Percentiles rank a stretch among this genome's conserved stretches.
These are phyloP conservation scores for Annona cherimola DNA, from an alignment of 164 flowering plant species.

Conservation along the genomic window DNA sequence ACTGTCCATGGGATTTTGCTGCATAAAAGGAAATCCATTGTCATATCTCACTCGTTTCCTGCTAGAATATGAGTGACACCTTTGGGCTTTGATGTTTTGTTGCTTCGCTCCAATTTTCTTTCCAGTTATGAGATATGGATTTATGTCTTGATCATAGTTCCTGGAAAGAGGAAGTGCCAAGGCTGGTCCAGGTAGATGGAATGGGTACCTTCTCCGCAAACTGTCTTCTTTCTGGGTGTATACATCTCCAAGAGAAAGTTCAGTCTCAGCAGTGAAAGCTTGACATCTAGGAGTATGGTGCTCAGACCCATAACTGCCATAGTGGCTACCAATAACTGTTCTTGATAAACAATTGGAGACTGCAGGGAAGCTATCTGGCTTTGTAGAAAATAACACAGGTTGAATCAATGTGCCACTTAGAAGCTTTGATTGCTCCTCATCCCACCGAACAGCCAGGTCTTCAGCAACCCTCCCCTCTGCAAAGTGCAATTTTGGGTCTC, in stretches of 20 bases:
- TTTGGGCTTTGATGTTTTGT: slow-evolving; percentile 16
- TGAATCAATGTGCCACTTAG: slow-evolving; percentile 10
- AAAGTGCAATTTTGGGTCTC: slow-evolving; percentile 52
- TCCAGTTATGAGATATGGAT: neutral
- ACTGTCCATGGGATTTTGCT: slow-evolving; percentile 9
- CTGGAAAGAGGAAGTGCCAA: neutral
- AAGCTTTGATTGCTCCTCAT: slow-evolving; percentile 38
- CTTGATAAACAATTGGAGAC: slow-evolving; percentile 3
- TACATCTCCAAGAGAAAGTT: slow-evolving; percentile 38
- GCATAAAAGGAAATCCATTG: neutral
- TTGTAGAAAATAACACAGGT: slow-evolving; percentile 6
- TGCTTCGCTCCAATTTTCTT: slow-evolving; percentile 16
- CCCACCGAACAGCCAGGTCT: slow-evolving; percentile 58
- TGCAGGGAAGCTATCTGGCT: slow-evolving; percentile 2
- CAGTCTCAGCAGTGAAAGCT: slow-evolving; percentile 24
- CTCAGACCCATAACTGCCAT: neutral
- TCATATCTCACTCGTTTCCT: slow-evolving; percentile 10
- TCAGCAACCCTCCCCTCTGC: slow-evolving; percentile 35
- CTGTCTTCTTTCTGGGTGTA: slow-evolving; percentile 20
- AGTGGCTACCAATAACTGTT: slow-evolving; percentile 4
- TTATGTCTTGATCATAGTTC: neutral
- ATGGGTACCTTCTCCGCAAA: slow-evolving; percentile 11
- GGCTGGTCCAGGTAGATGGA: slow-evolving; percentile 6
- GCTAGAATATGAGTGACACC: slow-evolving; percentile 13
- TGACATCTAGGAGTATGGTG: slow-evolving; percentile 3